These are phyloP conservation scores for Starmerella floricola DNA, from an alignment of 805 yeast species.

Conservation along the genomic window DNA sequence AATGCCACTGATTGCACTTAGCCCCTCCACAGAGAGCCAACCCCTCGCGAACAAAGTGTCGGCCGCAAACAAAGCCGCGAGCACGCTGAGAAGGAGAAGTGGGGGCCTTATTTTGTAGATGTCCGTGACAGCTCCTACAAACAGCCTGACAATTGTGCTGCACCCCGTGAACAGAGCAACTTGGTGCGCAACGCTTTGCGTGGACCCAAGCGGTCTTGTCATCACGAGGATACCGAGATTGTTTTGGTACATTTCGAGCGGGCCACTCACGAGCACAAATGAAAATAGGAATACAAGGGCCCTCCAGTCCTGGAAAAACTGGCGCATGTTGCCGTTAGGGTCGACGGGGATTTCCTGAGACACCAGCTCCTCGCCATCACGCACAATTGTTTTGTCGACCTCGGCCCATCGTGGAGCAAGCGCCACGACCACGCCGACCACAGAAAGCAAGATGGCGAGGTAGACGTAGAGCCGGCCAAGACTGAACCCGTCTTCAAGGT, in stretches of 20 bases:
- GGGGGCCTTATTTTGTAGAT: conserved; percentile 33
- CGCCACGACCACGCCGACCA: conserved; percentile 22
- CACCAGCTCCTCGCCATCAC: background rate
- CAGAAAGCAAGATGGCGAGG: conserved; percentile 21
- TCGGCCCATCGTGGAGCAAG: conserved; percentile 21
- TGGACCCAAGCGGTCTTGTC: conserved; percentile 26
- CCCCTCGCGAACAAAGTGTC: conserved; percentile 28
- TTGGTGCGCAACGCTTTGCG: conserved; percentile 24
- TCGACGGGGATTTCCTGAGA: background rate
- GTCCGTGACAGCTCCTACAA: conserved; percentile 61
- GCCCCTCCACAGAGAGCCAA: conserved; percentile 23
- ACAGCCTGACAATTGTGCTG: conserved; percentile 59
- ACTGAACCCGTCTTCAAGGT: background rate
- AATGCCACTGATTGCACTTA: conserved; percentile 48
- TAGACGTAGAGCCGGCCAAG: conserved; percentile 12
- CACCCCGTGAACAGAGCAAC: conserved; percentile 51
- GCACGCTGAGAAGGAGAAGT: conserved; percentile 22
- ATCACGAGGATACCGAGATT: conserved; percentile 66
- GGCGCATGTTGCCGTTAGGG: conserved; percentile 17
- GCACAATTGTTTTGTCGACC: conserved; percentile 5
- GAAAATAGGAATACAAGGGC: conserved; percentile 52
- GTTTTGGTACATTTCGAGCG: conserved; percentile 72
- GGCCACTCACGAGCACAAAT: conserved; percentile 62
- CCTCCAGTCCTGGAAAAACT: conserved; percentile 20
- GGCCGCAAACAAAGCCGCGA: conserved; percentile 28